Percentiles rank a stretch among this genome's conserved stretches.
phyloP scores from a whole-genome alignment of 441 rosid genomes.

The Gossypium davidsonii region DNA sequence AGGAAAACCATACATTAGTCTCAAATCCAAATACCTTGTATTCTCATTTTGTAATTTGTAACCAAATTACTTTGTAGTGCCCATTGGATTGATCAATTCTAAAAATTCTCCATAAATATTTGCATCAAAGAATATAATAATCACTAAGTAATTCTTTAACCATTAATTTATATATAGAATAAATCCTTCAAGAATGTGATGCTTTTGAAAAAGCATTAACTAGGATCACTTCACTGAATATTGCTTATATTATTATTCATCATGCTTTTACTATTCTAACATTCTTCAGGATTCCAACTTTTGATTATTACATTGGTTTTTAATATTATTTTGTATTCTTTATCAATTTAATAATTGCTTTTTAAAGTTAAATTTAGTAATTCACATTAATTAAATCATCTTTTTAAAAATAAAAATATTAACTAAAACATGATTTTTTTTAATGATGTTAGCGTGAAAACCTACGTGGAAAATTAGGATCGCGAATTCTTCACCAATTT shows the following conservation, averaged over 20 bases:
- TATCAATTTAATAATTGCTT: too few relatives aligned
- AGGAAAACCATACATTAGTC: too few relatives aligned
- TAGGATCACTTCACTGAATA: neutral
- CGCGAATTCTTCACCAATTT: too few relatives aligned
- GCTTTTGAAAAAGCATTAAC: constrained; percentile 1
- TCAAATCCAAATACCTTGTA: neutral
- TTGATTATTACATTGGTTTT: too few relatives aligned
- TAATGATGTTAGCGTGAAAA: too few relatives aligned
- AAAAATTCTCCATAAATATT: neutral
- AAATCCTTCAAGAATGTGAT: constrained; percentile 19
- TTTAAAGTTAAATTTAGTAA: too few relatives aligned
- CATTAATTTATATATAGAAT: neutral
- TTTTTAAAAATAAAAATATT: too few relatives aligned
- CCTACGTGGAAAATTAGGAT: too few relatives aligned
- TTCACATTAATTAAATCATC: too few relatives aligned
- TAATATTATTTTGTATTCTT: too few relatives aligned
- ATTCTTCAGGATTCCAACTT: neutral
- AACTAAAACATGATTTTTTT: too few relatives aligned
- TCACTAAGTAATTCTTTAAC: neutral
- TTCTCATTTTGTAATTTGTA: neutral
- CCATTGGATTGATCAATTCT: neutral
- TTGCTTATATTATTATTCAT: neutral
- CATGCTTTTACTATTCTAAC: neutral
- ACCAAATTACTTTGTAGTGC: neutral
- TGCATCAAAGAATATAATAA: neutral